Evolutionary conservation across 2,329 filamentous ascomycete species (phyloP), one percentile per base, ranked within the genome.

Genomic region (Helminthosporium solani): DNA sequence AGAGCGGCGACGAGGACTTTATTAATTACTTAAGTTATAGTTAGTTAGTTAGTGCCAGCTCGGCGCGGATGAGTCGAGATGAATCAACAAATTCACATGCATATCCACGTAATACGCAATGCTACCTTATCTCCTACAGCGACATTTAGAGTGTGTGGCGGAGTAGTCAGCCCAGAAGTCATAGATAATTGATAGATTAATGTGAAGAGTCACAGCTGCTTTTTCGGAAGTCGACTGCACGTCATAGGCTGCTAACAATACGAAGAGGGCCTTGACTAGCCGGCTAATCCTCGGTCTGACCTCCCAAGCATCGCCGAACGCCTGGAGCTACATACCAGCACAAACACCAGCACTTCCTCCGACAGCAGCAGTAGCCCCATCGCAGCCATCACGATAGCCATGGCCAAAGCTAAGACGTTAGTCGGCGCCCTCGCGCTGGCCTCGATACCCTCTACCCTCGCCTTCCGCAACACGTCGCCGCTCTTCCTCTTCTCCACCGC

Each of bases 401-500:
- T 70, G 67, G 73, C 59, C 41, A 77, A 78, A 66, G 73, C 59
- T 40, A 77, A 78, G 71, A 67, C 72, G 65, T 67, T 64, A 48
- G 57, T 77, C 38, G 68, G 73, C 59, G 71, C 75, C 49, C 64
- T 80, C 45, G 73, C 76, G 61, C 69, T 80, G 47, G 70, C 82
- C 36, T 56, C 63, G 60, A 77, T 81, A 56, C 78, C 80, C 49
- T 77, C 78, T 19, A 83, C 79, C 35, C 75, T 83, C 51, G 91
- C 89, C 20, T 94, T 96, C 70, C 84, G 82, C 53, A 86, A 96
- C 71, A 90, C 91, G 2, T 91, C 89, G 44, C 92, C 94, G 15
- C 94, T 96, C 71, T 81, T 96, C 67, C 75, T 96, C 56, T 86
- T 95, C 70, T 96, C 92, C 25, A 92, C 86, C 36, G 81, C 86